Evolutionary conservation across 352 stramenopile genomes (phyloP).

Genomic region (Globisporangium lucens): DNA sequence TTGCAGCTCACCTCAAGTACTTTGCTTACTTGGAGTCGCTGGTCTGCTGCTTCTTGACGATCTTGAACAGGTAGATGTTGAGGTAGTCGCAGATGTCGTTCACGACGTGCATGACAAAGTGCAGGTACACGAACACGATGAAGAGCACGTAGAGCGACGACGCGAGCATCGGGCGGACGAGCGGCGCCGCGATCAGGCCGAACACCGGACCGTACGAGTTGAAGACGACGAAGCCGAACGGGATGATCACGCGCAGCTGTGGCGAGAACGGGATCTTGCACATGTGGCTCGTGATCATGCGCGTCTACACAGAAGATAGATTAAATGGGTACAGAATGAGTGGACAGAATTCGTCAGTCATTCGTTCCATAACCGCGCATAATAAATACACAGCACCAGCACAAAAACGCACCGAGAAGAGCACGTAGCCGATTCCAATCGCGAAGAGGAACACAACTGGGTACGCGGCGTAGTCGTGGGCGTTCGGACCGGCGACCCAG

Average conservation of each 20-base stretch:
- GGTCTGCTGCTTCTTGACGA: conserved; percentile 36
- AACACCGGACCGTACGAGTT: conserved; percentile 62
- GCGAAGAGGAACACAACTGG: conserved; percentile 76
- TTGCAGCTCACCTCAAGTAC: background rate
- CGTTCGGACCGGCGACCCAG: conserved; percentile 72
- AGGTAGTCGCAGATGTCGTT: conserved; percentile 86
- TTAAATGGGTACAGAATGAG: conserved; percentile 8
- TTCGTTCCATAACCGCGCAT: background rate
- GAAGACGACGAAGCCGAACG: conserved; percentile 68
- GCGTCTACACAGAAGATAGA: conserved; percentile 40
- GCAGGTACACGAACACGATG: conserved; percentile 71
- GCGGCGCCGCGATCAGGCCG: conserved; percentile 40
- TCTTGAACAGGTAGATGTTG: conserved; percentile 85
- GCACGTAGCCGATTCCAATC: conserved; percentile 80
- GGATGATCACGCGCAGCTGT: conserved; percentile 79
- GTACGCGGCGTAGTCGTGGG: conserved; percentile 60
- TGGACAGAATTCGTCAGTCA: conserved; percentile 6
- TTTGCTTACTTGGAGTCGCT: conserved; percentile 13
- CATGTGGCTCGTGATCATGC: conserved; percentile 90
- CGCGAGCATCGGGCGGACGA: conserved; percentile 65
- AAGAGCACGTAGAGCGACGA: conserved; percentile 69
- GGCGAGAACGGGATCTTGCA: conserved; percentile 85
- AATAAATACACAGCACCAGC: background rate
- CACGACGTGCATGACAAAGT: conserved; percentile 81
- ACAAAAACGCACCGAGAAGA: conserved; percentile 65